Conservation (phyloP, 139 green algal species). For the Volvox reticuliferus region DNA sequence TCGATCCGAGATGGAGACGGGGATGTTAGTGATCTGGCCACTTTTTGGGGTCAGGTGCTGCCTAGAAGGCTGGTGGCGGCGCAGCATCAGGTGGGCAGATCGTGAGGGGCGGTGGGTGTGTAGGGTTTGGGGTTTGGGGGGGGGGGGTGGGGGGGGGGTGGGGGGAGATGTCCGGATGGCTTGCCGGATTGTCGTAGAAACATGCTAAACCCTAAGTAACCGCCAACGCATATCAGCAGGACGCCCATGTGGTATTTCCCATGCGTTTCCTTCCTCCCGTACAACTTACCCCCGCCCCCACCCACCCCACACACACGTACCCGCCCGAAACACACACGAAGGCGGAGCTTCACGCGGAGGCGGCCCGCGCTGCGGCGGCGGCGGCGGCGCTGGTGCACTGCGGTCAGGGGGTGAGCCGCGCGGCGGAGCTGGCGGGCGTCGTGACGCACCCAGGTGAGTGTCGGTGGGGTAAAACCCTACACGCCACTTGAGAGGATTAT, state of each 20-base stretch:
- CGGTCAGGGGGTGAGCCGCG: slow-evolving; percentile 40
- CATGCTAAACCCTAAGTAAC: too few species aligned
- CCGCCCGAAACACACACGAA: not conserved
- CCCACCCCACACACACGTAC: not conserved
- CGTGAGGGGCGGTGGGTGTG: not conserved
- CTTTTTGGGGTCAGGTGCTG: not conserved
- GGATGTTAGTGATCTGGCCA: not conserved
- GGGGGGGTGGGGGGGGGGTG: not conserved
- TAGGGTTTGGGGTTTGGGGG: not conserved
- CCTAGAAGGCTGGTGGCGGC: not conserved
- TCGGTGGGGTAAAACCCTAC: not conserved
- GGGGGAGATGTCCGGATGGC: too few species aligned
- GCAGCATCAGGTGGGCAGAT: slow-evolving; percentile 10
- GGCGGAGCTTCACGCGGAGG: slow-evolving; percentile 7
- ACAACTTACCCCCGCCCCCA: not conserved
- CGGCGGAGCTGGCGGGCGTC: slow-evolving; percentile 39
- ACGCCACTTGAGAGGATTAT: not conserved
- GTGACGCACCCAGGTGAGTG: slow-evolving; percentile 15
- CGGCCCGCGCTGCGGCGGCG: not conserved
- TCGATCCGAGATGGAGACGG: not conserved
- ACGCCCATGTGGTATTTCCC: too few species aligned
- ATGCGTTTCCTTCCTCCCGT: not conserved
- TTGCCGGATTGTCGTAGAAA: too few species aligned
- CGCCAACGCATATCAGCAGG: too few species aligned
- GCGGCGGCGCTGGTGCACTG: slow-evolving; percentile 51